Percentiles rank a stretch among this genome's conserved stretches.
These are phyloP conservation scores for Curvularia spicifera DNA, from an alignment of 2,329 filamentous ascomycete species.

Conservation along the genomic window DNA sequence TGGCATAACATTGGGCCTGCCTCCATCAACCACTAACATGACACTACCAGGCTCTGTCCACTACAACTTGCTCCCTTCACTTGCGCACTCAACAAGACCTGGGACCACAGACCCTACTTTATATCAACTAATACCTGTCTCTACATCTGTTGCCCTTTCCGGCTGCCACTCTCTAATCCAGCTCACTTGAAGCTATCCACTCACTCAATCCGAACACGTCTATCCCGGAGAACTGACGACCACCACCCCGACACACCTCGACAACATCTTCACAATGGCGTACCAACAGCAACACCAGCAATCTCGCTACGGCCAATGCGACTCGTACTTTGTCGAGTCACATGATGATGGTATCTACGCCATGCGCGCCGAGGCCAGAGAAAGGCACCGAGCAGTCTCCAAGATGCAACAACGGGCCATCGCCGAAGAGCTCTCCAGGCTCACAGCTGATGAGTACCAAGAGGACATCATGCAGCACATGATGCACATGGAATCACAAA, in stretches of 20 bases:
- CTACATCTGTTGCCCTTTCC: constrained; percentile 54
- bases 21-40: constrained; percentile 24
- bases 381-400: constrained; percentile 78
- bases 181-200: constrained; percentile 50
- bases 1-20: constrained; percentile 17
- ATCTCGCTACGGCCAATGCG: constrained; percentile 67
- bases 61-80: constrained; percentile 40
- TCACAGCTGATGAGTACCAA: constrained; percentile 87
- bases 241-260: constrained; percentile 49
- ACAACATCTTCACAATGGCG: constrained; percentile 59
- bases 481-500: constrained; percentile 94
- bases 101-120: constrained; percentile 52
- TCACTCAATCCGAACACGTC: constrained; percentile 49
- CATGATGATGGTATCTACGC: constrained; percentile 61
- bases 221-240: constrained; percentile 56
- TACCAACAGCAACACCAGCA: constrained; percentile 59
- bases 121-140: constrained; percentile 65
- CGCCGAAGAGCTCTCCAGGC: constrained; percentile 83
- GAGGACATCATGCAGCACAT: constrained; percentile 95
- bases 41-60: constrained; percentile 43
- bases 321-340: constrained; percentile 71
- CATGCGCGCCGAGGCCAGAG: constrained; percentile 70
- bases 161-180: constrained; percentile 60
- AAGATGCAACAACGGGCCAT: constrained; percentile 86
- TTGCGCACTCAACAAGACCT: constrained; percentile 44